Evolutionary conservation across 768 basidiomycete species (phyloP).

Genomic region (Panaeolus papilionaceus): DNA sequence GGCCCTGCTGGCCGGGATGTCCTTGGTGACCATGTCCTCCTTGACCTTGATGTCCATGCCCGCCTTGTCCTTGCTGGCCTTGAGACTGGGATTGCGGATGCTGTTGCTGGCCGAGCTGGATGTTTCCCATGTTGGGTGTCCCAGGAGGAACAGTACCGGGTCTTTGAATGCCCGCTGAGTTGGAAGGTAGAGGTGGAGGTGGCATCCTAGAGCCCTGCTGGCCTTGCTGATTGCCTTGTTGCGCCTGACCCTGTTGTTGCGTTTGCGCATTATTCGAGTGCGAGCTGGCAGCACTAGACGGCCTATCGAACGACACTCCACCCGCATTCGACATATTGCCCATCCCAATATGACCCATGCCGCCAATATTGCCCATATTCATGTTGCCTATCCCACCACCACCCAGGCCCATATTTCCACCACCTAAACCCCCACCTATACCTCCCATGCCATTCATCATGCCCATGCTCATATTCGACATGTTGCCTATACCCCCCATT

Average conservation of each 20-base stretch:
- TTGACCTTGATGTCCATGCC: conserved; percentile 1
- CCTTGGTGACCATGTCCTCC: conserved; percentile 7
- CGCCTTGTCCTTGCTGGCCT: conserved; percentile 8
- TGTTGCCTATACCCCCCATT: conserved; percentile 15
- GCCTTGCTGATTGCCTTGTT: conserved; percentile 22
- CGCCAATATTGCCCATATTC: conserved; percentile 23
- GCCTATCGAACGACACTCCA: conserved; percentile 25
- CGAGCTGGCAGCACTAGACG: conserved; percentile 34
- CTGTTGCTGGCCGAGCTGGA: conserved; percentile 9
- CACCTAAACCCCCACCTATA: conserved; percentile 3
- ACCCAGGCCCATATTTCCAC: conserved; percentile 16
- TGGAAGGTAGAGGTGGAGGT: conserved; percentile 1
- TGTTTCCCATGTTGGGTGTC: conserved; percentile 15
- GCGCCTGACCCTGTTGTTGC: background rate
- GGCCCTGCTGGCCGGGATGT: conserved; percentile 21
- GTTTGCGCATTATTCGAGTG: conserved; percentile 21
- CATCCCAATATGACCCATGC: conserved; percentile 21
- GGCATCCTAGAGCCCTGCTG: conserved; percentile 19
- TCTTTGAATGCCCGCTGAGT: conserved; percentile 14
- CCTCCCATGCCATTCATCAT: conserved; percentile 19
- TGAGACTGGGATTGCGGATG: background rate
- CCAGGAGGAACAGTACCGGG: conserved; percentile 15
- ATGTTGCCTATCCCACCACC: conserved; percentile 25
- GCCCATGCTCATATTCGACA: conserved; percentile 19
- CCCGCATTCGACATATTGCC: conserved; percentile 1